phyloP scores from a whole-genome alignment of 1,139 yeast species.

The Geotrichum fermentans region DNA sequence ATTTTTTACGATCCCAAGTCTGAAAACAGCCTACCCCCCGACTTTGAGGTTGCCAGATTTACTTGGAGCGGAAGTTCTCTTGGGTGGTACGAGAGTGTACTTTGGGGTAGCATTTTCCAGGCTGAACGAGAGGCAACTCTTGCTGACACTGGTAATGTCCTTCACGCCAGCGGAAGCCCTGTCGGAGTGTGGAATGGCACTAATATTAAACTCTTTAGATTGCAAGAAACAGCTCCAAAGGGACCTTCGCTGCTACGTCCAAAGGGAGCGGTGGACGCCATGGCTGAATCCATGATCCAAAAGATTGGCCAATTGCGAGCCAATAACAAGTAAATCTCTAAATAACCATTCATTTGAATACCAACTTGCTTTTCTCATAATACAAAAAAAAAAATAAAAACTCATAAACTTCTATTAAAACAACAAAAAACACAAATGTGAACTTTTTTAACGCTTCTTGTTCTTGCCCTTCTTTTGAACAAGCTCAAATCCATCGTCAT shows the following conservation, averaged over 20 bases:
- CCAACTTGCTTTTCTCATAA: neutral
- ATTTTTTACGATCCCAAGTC: constrained; percentile 7
- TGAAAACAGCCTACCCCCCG: constrained; percentile 24
- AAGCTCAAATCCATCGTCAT: constrained; percentile 89
- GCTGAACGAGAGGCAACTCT: constrained; percentile 35
- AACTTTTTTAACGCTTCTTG: constrained; percentile 16
- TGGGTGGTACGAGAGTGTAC: constrained; percentile 70
- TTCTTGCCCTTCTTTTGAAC: constrained; percentile 53
- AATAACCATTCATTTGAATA: neutral
- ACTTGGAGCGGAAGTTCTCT: constrained; percentile 59
- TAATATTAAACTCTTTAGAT: constrained; percentile 53
- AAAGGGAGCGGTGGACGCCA: constrained; percentile 49
- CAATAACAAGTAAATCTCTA: neutral
- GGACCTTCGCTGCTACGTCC: constrained; percentile 43
- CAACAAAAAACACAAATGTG: neutral
- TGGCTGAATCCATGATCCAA: constrained; percentile 44
- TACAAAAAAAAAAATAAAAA: neutral
- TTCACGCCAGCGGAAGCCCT: constrained; percentile 23
- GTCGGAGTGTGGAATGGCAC: constrained; percentile 59
- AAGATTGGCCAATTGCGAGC: constrained; percentile 27
- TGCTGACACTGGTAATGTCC: constrained; percentile 21
- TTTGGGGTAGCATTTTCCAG: constrained; percentile 63
- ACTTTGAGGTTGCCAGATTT: constrained; percentile 50
- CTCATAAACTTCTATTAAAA: neutral
- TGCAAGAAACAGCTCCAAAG: constrained; percentile 43